Conservation (phyloP, 2,329 filamentous ascomycete species). For the Aspergillus piperis region DNA sequence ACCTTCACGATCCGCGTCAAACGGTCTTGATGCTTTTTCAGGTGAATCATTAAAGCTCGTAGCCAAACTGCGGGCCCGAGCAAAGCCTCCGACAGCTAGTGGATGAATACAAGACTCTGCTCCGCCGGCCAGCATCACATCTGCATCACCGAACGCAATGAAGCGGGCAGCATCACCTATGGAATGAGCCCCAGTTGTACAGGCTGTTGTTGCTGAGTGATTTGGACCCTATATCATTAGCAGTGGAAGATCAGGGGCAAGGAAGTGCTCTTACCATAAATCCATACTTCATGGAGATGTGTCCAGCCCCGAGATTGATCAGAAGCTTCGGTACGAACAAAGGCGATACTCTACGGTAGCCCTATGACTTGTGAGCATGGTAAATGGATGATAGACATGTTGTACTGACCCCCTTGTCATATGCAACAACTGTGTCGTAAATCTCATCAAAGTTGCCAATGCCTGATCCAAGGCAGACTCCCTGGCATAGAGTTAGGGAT, state of each 20-base stretch:
- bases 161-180: constrained; percentile 93
- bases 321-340: constrained; percentile 90
- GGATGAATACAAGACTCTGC: constrained; percentile 96
- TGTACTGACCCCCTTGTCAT: constrained; percentile 66
- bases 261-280: constrained; percentile 57
- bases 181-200: constrained; percentile 92
- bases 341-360: constrained; percentile 89
- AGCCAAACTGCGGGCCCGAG: constrained; percentile 79
- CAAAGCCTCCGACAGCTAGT: constrained; percentile 87
- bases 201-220: constrained; percentile 89
- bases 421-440: constrained; percentile 78
- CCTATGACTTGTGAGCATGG: constrained; percentile 52
- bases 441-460: constrained; percentile 93
- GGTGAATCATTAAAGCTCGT: constrained; percentile 78
- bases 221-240: constrained; percentile 68
- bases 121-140: constrained; percentile 95
- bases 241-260: constrained; percentile 15
- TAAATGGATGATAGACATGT: background rate
- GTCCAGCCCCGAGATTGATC: constrained; percentile 92
- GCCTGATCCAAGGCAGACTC: constrained; percentile 90
- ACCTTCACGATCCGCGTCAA: constrained; percentile 75
- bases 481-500: constrained; percentile 46
- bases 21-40: constrained; percentile 74
- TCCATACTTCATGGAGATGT: constrained; percentile 89
- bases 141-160: constrained; percentile 85